Evolutionary conservation across 208 protist genomes (phyloP), one percentile per base, ranked within the genome.

Genomic region (Acanthamoeba lenticulata): DNA sequence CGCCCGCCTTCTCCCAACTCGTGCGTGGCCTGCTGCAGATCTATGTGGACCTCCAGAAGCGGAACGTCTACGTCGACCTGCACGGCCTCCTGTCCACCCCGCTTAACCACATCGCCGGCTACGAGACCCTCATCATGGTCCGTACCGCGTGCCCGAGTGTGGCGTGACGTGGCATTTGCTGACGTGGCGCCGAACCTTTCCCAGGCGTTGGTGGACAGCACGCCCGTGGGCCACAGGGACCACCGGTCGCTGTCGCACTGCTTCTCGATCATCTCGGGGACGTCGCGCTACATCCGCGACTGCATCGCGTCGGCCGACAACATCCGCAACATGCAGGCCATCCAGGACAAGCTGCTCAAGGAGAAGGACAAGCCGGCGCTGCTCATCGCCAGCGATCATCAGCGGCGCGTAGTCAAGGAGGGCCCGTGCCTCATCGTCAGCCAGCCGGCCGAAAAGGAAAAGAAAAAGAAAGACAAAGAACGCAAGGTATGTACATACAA

Each of bases 311-410:
- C 83, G 34, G 52, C 45, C 34, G 55, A 90, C 55, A 90, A 90
- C 40, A 60, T 69, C 17, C 45, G 45, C 36, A 42, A 60, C 45
- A 60, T 90, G 83, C 83, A 90, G 55, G 52, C 44, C 49, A 90
- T 90, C 21, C 83, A 90, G 24, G 83, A 90, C 40, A 90, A 90
- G 83, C 52, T 90, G 4, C 32, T 90, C 34, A 90, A 90, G 83
- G 83, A 69, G 19, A 60, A 69, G 45, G 74, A 85, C 74, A 85
- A 85, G 74, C 74, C 74, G n/a, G 27, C n/a, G 74, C n/a, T 85
- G 32, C 3, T 85, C 40, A 55, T 85, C 6, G 74, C 74, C 27
- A 85, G 44, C 44, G 74, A 85, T 40, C 74, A 85, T n/a, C 74
- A 85, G 74, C 74, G 74, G 21, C 74, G 74, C 1, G 17, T 85